Conservation (phyloP, 352 stramenopile genomes). For the Pythium coloratum region DNA sequence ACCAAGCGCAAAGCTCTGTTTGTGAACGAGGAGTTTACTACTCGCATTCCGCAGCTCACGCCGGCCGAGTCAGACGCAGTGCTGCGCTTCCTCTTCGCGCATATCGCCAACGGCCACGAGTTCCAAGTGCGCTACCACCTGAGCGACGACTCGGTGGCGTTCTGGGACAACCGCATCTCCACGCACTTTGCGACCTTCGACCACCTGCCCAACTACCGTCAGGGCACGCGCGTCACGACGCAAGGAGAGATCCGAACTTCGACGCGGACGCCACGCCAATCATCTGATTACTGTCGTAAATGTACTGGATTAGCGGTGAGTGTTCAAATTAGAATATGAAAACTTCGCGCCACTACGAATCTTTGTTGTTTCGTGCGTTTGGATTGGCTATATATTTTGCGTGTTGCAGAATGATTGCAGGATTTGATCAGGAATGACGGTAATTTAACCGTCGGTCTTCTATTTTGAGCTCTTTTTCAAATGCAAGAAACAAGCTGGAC, state of each 20-base stretch:
- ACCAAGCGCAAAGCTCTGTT: slow-evolving; percentile 39
- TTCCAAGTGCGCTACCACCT: slow-evolving; percentile 35
- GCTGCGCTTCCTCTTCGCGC: slow-evolving; percentile 27
- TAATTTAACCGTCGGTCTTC: too few species aligned
- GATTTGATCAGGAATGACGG: too few species aligned
- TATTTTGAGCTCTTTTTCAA: too few species aligned
- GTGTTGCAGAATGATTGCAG: too few species aligned
- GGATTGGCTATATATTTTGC: too few species aligned
- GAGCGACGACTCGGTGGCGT: slow-evolving; percentile 31
- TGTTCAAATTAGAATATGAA: too few species aligned
- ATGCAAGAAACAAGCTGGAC: too few species aligned
- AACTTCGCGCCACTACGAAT: too few species aligned
- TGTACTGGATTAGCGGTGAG: too few species aligned
- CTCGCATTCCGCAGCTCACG: slow-evolving; percentile 38
- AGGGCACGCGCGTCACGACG: slow-evolving; percentile 34
- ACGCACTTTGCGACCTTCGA: slow-evolving; percentile 41
- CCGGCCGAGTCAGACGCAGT: slow-evolving; percentile 37
- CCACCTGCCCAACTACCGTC: slow-evolving; percentile 36
- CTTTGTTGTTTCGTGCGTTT: too few species aligned
- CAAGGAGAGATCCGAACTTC: slow-evolving; percentile 34
- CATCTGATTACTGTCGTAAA: not conserved
- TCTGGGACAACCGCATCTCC: slow-evolving; percentile 40
- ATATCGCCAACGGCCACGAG: slow-evolving; percentile 35
- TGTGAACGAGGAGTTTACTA: slow-evolving; percentile 42
- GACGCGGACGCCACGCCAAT: slow-evolving; percentile 1